A percentile compares a stretch with the other conserved stretches of the same genome.
phyloP scores from a whole-genome alignment of 1,139 yeast species.

The Blastobotrys raffinosifermentans region DNA sequence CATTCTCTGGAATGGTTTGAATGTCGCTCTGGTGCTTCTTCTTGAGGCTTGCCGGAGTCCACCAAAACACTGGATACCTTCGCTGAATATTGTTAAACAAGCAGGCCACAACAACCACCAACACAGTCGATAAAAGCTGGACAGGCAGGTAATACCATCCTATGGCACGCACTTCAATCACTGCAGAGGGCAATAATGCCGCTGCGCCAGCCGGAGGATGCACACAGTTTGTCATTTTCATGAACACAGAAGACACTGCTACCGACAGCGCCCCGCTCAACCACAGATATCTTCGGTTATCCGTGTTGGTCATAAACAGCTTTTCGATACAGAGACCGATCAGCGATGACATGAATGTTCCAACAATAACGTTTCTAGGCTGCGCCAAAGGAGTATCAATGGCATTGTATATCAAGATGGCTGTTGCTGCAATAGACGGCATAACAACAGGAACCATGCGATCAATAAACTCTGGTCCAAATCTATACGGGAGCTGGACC shows the following conservation, averaged over 20 bases:
- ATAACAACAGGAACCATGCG: conserved; percentile 50
- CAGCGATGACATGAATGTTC: conserved; percentile 50
- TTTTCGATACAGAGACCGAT: conserved; percentile 54
- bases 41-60: conserved; percentile 40
- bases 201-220: conserved; percentile 79
- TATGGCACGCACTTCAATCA: conserved; percentile 42
- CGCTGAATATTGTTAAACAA: conserved; percentile 52
- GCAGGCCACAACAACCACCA: conserved; percentile 49
- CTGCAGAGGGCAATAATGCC: conserved; percentile 54
- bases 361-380: conserved; percentile 55
- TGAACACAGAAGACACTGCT: conserved; percentile 48
- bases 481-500: conserved; percentile 47
- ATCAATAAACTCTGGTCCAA: conserved; percentile 39
- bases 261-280: conserved; percentile 58
- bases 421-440: conserved; percentile 61
- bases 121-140: conserved; percentile 46
- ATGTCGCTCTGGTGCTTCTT: background rate
- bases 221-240: conserved; percentile 54
- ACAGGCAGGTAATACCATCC: conserved; percentile 68
- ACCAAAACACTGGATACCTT: conserved; percentile 58
- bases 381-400: conserved; percentile 57
- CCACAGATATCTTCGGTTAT: conserved; percentile 44
- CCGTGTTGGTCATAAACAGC: conserved; percentile 38
- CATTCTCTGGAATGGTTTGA: no score
- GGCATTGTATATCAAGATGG: conserved; percentile 56